A percentile compares a stretch with the other conserved stretches of the same genome.
phyloP scores from a whole-genome alignment of 2,329 filamentous ascomycete species.

The Emericellopsis atlantica region DNA sequence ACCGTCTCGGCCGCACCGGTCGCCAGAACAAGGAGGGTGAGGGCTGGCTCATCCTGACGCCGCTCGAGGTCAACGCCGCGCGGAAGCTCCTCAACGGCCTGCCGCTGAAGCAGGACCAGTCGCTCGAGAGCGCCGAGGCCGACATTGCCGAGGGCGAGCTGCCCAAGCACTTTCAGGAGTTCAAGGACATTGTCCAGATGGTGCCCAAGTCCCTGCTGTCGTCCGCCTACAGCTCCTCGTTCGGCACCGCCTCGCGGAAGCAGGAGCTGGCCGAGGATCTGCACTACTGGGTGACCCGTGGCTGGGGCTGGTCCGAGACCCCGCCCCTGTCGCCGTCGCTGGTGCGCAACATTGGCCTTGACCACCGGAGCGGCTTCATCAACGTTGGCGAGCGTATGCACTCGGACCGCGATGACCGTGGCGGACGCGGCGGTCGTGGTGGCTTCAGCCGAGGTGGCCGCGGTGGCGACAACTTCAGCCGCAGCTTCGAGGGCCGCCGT shows the following conservation, averaged over 20 bases:
- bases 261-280: constrained; percentile 30
- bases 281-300: constrained; percentile 37
- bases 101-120: constrained; percentile 43
- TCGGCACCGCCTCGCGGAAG: constrained; percentile 34
- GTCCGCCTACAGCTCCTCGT: constrained; percentile 40
- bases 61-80: constrained; percentile 35
- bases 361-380: constrained; percentile 13
- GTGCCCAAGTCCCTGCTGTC: constrained; percentile 20
- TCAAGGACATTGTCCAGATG: constrained; percentile 26
- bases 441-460: constrained; percentile 7
- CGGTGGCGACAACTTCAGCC: constrained; percentile 10
- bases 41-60: constrained; percentile 53
- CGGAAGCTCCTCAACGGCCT: constrained; percentile 41
- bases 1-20: constrained; percentile 64
- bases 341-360: constrained; percentile 18
- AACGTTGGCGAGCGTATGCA: constrained; percentile 14
- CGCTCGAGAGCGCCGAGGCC: constrained; percentile 36
- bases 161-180: constrained; percentile 29
- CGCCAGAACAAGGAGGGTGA: constrained; percentile 63
- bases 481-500: constrained; percentile 5
- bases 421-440: constrained; percentile 6
- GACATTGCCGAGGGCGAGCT: constrained; percentile 34
- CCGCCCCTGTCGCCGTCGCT: constrained; percentile 22
- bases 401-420: constrained; percentile 4
- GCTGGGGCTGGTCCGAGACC: constrained; percentile 37